A percentile compares a stretch with the other conserved stretches of the same genome.
Conservation (phyloP, 345 rosid genomes). For the Melaleuca quinquenervia region DNA sequence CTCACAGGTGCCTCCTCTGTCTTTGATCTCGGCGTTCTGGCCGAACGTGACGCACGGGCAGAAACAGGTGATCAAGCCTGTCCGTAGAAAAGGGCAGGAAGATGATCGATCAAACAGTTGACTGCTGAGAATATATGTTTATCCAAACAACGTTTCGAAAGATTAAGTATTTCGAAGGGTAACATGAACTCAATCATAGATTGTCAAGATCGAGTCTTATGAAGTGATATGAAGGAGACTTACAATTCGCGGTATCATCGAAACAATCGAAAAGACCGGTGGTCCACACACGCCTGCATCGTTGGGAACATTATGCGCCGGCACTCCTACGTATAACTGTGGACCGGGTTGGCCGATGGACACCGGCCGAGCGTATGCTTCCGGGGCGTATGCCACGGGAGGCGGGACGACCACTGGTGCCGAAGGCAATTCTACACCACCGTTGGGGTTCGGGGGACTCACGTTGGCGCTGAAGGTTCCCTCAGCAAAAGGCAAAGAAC, state of each 20-base stretch:
- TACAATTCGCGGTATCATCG: conserved; percentile 4
- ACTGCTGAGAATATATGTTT: neutral
- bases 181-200: neutral
- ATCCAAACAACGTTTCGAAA: neutral
- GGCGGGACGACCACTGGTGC: neutral
- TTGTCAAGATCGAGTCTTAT: neutral
- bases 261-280: conserved; percentile 5
- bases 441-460: neutral
- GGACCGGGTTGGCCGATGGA: neutral
- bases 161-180: neutral
- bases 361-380: neutral
- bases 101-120: neutral
- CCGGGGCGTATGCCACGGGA: neutral
- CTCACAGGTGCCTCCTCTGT: conserved; percentile 10
- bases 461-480: neutral
- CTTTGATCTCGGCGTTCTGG: conserved; percentile 8
- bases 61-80: neutral
- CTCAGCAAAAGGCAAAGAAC: neutral
- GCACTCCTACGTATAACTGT: neutral
- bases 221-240: neutral
- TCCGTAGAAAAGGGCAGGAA: neutral
- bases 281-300: neutral
- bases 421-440: neutral
- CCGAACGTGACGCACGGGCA: conserved; percentile 12
- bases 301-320: neutral